Percentiles rank a stretch among this genome's conserved stretches.
These are phyloP conservation scores for Edaphochlamys debaryana DNA, from an alignment of 139 green algal species.

Conservation along the genomic window DNA sequence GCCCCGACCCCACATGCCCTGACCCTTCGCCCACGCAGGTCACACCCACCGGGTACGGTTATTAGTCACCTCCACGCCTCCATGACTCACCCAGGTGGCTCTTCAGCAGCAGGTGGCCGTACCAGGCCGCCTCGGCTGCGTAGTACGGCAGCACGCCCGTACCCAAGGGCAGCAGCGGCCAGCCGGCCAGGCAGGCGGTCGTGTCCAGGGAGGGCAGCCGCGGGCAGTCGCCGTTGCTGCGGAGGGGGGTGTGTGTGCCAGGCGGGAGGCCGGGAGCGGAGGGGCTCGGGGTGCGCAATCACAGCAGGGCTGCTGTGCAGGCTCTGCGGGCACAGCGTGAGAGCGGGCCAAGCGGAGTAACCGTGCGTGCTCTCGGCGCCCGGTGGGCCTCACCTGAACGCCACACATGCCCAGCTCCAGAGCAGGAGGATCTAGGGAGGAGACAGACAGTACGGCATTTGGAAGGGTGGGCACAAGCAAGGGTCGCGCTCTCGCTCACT, in stretches of 20 bases:
- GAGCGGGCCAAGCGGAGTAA: too few species aligned
- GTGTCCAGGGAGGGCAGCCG: background rate
- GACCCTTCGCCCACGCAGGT: too few species aligned
- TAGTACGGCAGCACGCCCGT: slow-evolving; percentile 41
- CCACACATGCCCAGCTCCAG: slow-evolving; percentile 20
- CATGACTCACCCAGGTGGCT: slow-evolving; percentile 45
- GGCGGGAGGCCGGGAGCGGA: background rate
- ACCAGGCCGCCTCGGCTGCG: slow-evolving; percentile 53
- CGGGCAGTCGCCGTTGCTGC: slow-evolving; percentile 38
- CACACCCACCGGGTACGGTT: too few species aligned
- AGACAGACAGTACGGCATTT: background rate
- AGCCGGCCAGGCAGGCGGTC: slow-evolving; percentile 41
- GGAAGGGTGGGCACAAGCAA: background rate
- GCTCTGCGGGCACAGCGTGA: too few species aligned
- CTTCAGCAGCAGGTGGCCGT: slow-evolving; percentile 58
- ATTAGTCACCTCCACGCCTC: too few species aligned
- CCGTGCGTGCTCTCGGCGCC: background rate
- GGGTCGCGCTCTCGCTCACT: too few species aligned
- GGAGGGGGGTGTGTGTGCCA: background rate
- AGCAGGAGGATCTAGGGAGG: slow-evolving; percentile 7
- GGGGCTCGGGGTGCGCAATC: too few species aligned
- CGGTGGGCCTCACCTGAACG: background rate
- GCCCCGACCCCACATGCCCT: too few species aligned
- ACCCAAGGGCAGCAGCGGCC: slow-evolving; percentile 47
- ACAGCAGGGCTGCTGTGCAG: too few species aligned